Conservation (phyloP, 768 basidiomycete species). For the Suillus sp. region DNA sequence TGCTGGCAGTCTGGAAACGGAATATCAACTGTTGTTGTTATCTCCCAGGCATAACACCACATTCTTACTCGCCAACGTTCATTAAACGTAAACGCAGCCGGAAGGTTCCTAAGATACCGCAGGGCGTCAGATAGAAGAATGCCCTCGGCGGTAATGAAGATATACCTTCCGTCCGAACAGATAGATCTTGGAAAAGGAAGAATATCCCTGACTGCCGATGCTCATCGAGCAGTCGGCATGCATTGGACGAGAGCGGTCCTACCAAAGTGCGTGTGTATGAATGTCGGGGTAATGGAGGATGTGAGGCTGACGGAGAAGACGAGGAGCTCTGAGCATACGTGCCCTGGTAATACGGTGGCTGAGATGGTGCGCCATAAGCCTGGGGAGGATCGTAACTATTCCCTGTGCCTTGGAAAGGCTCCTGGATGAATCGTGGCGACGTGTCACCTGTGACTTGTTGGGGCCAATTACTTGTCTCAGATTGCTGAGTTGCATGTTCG, state of each 20-base stretch:
- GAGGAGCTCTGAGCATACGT: slow-evolving; percentile 27
- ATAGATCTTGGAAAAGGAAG: slow-evolving; percentile 94
- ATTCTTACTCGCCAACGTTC: slow-evolving; percentile 87
- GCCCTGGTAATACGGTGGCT: slow-evolving; percentile 33
- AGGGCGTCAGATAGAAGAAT: slow-evolving; percentile 25
- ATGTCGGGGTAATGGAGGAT: slow-evolving; percentile 59
- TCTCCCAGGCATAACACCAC: slow-evolving; percentile 16
- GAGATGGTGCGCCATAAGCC: slow-evolving; percentile 29
- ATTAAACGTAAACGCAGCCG: slow-evolving; percentile 84
- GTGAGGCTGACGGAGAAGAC: slow-evolving; percentile 32
- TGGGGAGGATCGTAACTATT: slow-evolving; percentile 24
- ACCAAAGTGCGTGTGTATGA: slow-evolving; percentile 87
- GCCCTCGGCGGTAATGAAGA: slow-evolving; percentile 27
- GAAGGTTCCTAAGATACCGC: slow-evolving; percentile 64
- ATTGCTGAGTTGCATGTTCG: slow-evolving; percentile 37
- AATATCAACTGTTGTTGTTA: slow-evolving; percentile 23
- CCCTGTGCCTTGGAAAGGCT: slow-evolving; percentile 26
- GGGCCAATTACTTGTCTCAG: slow-evolving; percentile 37
- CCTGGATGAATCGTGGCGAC: slow-evolving; percentile 24
- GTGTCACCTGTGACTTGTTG: slow-evolving; percentile 18
- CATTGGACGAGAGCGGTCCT: slow-evolving; percentile 86
- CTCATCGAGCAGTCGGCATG: slow-evolving; percentile 81
- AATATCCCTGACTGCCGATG: slow-evolving; percentile 87
- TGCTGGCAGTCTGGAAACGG: slow-evolving; percentile 59
- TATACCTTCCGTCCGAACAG: slow-evolving; percentile 88